A percentile compares a stretch with the other conserved stretches of the same genome.
These are phyloP conservation scores for Suillus variegatus DNA, from an alignment of 768 basidiomycete genomes.

Conservation along the genomic window DNA sequence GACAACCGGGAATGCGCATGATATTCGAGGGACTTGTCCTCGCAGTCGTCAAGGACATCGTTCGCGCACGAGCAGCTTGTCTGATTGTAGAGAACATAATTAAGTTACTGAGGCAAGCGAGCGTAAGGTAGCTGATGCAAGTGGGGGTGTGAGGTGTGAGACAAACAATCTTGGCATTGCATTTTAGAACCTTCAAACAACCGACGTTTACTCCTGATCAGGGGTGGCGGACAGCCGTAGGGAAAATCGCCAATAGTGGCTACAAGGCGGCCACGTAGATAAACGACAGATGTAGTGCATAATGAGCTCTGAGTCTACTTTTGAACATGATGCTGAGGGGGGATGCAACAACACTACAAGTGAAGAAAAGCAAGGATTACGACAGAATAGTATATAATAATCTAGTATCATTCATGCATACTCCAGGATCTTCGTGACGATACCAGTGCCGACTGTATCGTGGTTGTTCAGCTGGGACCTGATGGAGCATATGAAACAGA, in stretches of 20 bases:
- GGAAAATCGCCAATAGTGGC: not conserved
- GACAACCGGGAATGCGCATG: conserved; percentile 2
- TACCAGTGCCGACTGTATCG: conserved; percentile 83
- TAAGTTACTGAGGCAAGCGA: not conserved
- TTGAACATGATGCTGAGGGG: conserved; percentile 23
- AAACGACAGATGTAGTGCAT: not conserved
- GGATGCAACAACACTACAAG: conserved; percentile 18
- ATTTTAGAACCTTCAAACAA: conserved; percentile 5
- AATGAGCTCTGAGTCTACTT: conserved; percentile 8
- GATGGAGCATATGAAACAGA: not conserved
- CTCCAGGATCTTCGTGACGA: conserved; percentile 83
- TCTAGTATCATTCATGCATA: conserved; percentile 26
- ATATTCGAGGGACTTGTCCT: not conserved
- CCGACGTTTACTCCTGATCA: conserved; percentile 9
- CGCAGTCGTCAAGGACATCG: conserved; percentile 4
- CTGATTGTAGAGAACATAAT: conserved; percentile 12
- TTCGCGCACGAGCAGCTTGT: conserved; percentile 5
- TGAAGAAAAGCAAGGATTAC: conserved; percentile 19
- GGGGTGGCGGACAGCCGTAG: not conserved
- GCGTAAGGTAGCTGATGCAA: conserved; percentile 1
- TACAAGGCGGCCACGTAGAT: not conserved
- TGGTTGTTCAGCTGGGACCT: conserved; percentile 16
- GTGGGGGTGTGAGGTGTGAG: conserved; percentile 16
- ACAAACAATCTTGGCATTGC: conserved; percentile 7
- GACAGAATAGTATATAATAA: conserved; percentile 19